phyloP scores from a whole-genome alignment of 305 asterid species.

The Rubia balearica region DNA sequence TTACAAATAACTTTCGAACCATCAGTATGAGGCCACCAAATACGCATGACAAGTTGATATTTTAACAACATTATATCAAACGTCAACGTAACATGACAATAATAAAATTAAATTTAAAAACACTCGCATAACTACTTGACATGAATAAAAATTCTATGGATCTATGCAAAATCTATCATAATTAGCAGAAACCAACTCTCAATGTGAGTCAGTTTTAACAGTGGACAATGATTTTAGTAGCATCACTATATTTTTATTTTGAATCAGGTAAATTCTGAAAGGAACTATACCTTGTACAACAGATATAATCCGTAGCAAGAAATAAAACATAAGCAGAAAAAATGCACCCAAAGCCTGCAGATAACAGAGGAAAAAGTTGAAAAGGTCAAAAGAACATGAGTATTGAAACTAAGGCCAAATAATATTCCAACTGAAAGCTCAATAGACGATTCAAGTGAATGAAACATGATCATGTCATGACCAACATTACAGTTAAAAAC shows the following conservation, averaged over 20 bases:
- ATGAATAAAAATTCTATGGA: neutral
- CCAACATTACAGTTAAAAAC: neutral
- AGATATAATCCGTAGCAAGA: constrained; percentile 80
- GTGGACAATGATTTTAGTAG: neutral
- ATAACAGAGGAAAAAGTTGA: constrained; percentile 7
- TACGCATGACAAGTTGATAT: neutral
- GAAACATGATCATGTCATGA: neutral
- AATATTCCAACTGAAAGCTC: neutral
- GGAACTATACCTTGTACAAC: constrained; percentile 58
- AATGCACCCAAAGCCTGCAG: constrained; percentile 97
- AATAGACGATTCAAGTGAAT: neutral
- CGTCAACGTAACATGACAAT: neutral
- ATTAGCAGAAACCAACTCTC: neutral
- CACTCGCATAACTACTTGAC: neutral
- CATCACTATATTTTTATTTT: neutral
- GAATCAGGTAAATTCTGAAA: neutral
- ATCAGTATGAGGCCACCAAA: neutral
- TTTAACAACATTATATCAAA: neutral
- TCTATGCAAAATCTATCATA: neutral
- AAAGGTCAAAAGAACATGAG: neutral
- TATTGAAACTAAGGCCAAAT: neutral
- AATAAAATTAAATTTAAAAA: neutral
- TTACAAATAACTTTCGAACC: neutral
- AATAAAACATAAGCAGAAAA: constrained; percentile 60
- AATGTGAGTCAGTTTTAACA: neutral